Conservation (phyloP, 768 basidiomycete species). For the Pleurotus djamor region DNA sequence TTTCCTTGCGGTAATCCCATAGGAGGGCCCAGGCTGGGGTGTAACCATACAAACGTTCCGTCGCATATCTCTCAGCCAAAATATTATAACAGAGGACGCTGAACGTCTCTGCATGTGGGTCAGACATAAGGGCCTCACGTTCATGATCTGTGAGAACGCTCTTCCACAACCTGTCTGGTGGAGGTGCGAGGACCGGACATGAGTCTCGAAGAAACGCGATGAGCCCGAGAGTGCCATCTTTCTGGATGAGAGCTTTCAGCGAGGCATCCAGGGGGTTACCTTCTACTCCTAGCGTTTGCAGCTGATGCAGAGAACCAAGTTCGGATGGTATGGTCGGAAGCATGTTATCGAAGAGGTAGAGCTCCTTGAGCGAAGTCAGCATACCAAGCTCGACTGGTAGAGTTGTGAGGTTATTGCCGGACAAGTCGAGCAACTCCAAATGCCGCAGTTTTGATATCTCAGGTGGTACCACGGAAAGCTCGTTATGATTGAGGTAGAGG, state of each 20-base stretch:
- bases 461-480: constrained; percentile 72
- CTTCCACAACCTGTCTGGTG: constrained; percentile 81
- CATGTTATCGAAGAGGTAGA: constrained; percentile 95
- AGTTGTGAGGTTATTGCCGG: constrained; percentile 76
- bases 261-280: constrained; percentile 90
- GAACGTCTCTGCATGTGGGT: constrained; percentile 73
- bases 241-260: constrained; percentile 81
- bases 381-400: constrained; percentile 90
- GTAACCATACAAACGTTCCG: constrained; percentile 88
- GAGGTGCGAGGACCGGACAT: constrained; percentile 78
- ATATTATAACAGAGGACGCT: constrained; percentile 91
- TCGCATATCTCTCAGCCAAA: constrained; percentile 88
- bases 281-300: constrained; percentile 92
- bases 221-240: constrained; percentile 89
- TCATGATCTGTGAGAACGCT: constrained; percentile 56
- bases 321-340: constrained; percentile 83
- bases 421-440: constrained; percentile 88
- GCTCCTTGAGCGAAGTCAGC: constrained; percentile 85
- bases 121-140: constrained; percentile 55
- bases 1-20: constrained; percentile 93
- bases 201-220: constrained; percentile 92
- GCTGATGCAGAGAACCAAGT: constrained; percentile 86
- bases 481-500: constrained; percentile 96
- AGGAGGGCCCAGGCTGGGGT: constrained; percentile 94
- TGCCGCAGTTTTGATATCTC: constrained; percentile 83